Evolutionary conservation across 2,329 filamentous ascomycete species (phyloP), one percentile per base, ranked within the genome.

Genomic region (Pseudocercospora pini-densiflorae): DNA sequence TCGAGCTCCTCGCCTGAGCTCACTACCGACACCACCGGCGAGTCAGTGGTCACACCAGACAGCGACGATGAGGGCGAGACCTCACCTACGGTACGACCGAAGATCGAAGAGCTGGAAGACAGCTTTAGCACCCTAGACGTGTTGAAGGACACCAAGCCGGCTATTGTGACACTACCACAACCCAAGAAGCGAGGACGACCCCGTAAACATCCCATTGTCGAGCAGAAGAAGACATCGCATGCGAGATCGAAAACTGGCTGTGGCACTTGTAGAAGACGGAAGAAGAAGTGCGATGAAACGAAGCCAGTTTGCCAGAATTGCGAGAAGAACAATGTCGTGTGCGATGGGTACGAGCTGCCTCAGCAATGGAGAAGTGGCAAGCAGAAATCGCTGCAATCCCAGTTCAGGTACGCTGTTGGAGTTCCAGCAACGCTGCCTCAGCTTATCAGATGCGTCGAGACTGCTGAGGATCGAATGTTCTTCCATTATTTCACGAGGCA

Each of bases 321-420:
- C 76, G 90, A 95, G 80, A 97, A 97, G 84, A 97, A 97, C 77
- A 92, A 93, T 8, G 92, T 97, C 12, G 88, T 94, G 12, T 97
- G 93, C 76, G 93, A 97, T 79, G 93, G 93, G 12, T 97, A 97
- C 76, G 92, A 92, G 59, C 90, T 92, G 68, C 93, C 93, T 77
- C 90, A 92, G 65, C 87, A 93, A 61, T 97, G 93, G 93, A 92
- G 90, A 78, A 94, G 92, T 75, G 92, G 93, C 29, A 92, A 88
- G 76, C 91, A 94, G 78, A 90, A 85, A 75, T 85, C 64, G 40
- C 49, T 68, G 36, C 29, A 31, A 16, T 29, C 33, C 7, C 5
- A 19, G 16, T n/a, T 43, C n/a, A n/a, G 40, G 40, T 43, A 9
- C 8, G 2, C 16, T 6, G 16, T 43, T n/a, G 40, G 40, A 8